These are phyloP conservation scores for Xylaria multiplex DNA, from an alignment of 2,329 filamentous ascomycete species.

Conservation along the genomic window DNA sequence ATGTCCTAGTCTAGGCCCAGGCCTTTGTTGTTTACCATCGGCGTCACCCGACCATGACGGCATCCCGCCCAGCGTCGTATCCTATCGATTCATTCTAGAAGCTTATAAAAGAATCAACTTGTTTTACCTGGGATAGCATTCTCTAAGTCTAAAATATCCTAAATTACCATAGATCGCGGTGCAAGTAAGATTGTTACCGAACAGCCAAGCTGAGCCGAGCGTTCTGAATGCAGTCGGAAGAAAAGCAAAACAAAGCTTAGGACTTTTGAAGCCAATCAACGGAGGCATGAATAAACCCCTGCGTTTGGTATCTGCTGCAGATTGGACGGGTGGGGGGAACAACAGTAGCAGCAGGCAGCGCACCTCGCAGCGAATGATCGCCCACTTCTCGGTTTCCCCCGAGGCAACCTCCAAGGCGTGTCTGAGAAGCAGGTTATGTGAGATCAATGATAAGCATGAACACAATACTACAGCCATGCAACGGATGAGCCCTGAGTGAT, in stretches of 20 bases:
- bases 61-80: neutral
- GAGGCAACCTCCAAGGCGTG: conserved; percentile 21
- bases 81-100: neutral
- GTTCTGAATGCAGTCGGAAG: conserved; percentile 1
- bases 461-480: neutral
- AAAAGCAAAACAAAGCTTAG: conserved; percentile 1
- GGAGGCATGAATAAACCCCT: neutral
- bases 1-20: neutral
- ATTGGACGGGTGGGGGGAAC: conserved; percentile 13
- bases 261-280: conserved; percentile 2
- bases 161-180: neutral
- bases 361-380: conserved; percentile 19
- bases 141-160: neutral
- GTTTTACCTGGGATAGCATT: neutral
- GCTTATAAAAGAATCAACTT: neutral
- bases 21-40: neutral
- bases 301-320: conserved; percentile 21
- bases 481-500: neutral
- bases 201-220: conserved; percentile 3
- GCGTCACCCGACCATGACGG: neutral
- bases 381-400: conserved; percentile 18
- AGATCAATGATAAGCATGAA: neutral
- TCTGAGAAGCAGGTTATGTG: conserved; percentile 13
- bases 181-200: neutral
- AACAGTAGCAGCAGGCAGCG: conserved; percentile 14